Conservation (phyloP, 352 stramenopile genomes). For the Pythium myriotylum region DNA sequence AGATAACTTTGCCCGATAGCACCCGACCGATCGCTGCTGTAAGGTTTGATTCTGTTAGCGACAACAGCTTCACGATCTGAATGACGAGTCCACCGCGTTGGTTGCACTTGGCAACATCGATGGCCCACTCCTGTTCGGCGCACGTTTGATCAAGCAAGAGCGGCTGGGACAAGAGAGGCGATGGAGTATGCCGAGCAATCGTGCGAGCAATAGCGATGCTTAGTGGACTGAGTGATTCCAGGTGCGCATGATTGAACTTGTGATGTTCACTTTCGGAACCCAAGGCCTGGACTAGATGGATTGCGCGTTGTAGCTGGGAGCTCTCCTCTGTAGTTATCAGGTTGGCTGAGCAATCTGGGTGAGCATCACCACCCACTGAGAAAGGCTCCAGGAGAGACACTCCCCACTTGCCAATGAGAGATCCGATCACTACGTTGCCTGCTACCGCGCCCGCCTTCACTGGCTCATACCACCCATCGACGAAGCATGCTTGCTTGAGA, state of each 20-base stretch:
- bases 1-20: neutral
- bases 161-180: neutral
- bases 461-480: neutral
- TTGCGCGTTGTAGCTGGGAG: too few relatives aligned
- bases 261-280: neutral
- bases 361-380: neutral
- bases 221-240: too few relatives aligned
- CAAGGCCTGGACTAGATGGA: too few relatives aligned
- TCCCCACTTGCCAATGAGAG: neutral
- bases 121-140: neutral
- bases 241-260: neutral
- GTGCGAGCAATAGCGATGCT: neutral
- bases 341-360: too few relatives aligned
- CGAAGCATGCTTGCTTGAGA: neutral
- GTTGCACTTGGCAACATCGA: slow-evolving; percentile 3
- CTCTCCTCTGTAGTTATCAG: too few relatives aligned
- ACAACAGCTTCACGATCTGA: neutral
- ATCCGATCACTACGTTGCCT: slow-evolving; percentile 13
- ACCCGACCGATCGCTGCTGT: slow-evolving; percentile 12
- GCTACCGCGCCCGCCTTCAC: neutral
- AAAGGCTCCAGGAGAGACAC: neutral
- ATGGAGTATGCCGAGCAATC: neutral
- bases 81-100: slow-evolving; percentile 4
- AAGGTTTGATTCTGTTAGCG: too few relatives aligned
- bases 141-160: neutral